phyloP scores from a whole-genome alignment of 2,329 filamentous ascomycete species.

The Aspergillus sp. region DNA sequence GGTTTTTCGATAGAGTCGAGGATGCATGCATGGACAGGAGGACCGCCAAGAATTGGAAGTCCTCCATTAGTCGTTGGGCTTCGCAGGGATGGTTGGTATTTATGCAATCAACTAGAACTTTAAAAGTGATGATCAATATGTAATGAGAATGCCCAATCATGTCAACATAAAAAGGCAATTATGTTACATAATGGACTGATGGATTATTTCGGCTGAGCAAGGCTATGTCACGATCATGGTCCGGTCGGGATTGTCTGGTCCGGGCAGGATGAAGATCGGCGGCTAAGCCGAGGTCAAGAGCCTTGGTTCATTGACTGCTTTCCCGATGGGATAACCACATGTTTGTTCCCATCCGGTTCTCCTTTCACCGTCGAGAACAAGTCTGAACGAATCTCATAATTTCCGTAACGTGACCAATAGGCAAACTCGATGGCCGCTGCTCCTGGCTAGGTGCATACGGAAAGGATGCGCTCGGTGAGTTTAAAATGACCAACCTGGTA shows the following conservation, averaged over 20 bases:
- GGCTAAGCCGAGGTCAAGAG: background rate
- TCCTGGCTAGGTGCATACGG: background rate
- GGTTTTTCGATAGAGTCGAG: background rate
- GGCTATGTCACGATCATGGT: background rate
- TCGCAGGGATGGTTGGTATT: background rate
- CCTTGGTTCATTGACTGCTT: background rate
- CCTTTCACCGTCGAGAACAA: background rate
- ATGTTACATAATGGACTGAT: too few relatives aligned
- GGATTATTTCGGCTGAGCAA: too few relatives aligned
- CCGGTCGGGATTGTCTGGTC: background rate
- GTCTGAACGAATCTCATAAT: background rate
- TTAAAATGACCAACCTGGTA: background rate
- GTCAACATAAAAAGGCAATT: too few relatives aligned
- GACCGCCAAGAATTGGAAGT: background rate
- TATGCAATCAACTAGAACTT: too few relatives aligned
- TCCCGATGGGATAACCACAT: background rate
- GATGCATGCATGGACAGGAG: background rate
- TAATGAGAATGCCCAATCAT: too few relatives aligned
- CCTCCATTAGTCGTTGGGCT: background rate
- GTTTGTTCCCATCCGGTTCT: background rate
- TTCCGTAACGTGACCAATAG: background rate
- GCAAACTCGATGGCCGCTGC: background rate
- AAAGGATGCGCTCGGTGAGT: background rate
- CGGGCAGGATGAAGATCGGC: background rate
- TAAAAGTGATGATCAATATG: too few relatives aligned